Evolutionary conservation across 2,329 filamentous ascomycete species (phyloP), one percentile per base, ranked within the genome.

Genomic region (Tricladium varicosporioides): DNA sequence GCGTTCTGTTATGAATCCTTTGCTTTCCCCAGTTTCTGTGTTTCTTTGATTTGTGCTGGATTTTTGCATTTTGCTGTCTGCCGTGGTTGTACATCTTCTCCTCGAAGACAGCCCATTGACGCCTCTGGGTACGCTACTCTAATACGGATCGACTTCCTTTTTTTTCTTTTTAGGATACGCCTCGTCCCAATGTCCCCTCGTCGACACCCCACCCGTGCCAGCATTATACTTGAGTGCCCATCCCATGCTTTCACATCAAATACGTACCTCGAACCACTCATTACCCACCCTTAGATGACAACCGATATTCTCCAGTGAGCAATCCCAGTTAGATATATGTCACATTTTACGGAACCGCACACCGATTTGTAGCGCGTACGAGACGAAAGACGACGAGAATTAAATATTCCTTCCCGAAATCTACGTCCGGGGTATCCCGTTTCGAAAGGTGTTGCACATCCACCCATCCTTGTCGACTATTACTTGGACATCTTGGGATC

Each of bases 141-240:
- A 48, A 50, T 45, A 40, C 44, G 54, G 43, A 51, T 48, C 43
- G 22, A 19, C 18, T 50, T 46, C 15, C 18, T 48, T 44, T 56
- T 19, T 8, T 14, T 27, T 48, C 32, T 56, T 19, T 8, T 14
- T 27, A 18, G 18, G 13, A 54, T 32, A 43, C 45, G 8, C 22
- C 46, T 18, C 36, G 15, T 15, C 31, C 43, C 18, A 40, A 56
- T 43, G 48, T 47, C 53, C 33, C 44, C 44, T 48, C 32, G 40
- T 16, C 43, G 32, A 45, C 50, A 54, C 54, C 52, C 52, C 49
- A 53, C 55, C 44, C 53, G 56, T 51, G 51, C 59, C 56, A 59
- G 50, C 46, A 42, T 49, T 32, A 36, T 48, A 19, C 14, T 48
- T 22, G n/a, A 14, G 45, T 22, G 18, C 16, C 19, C 43, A 33